phyloP scores from a whole-genome alignment of 2,329 filamentous ascomycete genomes.

The Lecanicillium sp. region DNA sequence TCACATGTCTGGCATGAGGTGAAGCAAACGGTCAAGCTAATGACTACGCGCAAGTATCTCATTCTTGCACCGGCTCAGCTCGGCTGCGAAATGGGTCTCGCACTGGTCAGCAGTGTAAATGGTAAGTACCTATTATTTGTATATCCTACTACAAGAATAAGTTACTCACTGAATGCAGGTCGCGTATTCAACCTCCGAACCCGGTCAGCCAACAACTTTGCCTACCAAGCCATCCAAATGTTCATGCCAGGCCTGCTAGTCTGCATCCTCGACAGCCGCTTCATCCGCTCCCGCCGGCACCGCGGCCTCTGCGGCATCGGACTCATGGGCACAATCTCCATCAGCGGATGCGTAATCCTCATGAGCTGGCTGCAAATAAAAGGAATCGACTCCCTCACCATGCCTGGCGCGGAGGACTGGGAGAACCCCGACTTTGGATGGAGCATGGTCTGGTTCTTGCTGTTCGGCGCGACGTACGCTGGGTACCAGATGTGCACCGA shows the following conservation, averaged over 20 bases:
- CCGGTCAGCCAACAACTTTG: constrained; percentile 2
- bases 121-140: not conserved
- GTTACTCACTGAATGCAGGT: not conserved
- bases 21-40: constrained; percentile 5
- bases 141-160: no score
- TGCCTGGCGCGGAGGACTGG: not conserved
- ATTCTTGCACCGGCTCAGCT: constrained; percentile 5
- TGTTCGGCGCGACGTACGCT: constrained; percentile 4
- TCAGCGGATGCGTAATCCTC: constrained; percentile 1
- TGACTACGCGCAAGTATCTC: constrained; percentile 4
- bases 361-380: constrained; percentile 3
- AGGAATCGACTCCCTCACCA: not conserved
- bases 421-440: constrained; percentile 1
- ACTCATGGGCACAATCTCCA: constrained; percentile 3
- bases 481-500: constrained; percentile 7
- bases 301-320: constrained; percentile 4
- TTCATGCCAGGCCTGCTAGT: constrained; percentile 2
- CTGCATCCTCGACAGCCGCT: constrained; percentile 4
- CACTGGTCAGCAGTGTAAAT: constrained; percentile 4
- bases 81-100: constrained; percentile 6
- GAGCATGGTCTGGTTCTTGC: constrained; percentile 1
- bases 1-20: constrained; percentile 1
- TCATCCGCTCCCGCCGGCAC: not conserved
- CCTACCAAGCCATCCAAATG: constrained; percentile 5
- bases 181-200: constrained; percentile 1